Evolutionary conservation across 2,329 filamentous ascomycete species (phyloP), one percentile per base, ranked within the genome.

Genomic region (Fusarium redolens): DNA sequence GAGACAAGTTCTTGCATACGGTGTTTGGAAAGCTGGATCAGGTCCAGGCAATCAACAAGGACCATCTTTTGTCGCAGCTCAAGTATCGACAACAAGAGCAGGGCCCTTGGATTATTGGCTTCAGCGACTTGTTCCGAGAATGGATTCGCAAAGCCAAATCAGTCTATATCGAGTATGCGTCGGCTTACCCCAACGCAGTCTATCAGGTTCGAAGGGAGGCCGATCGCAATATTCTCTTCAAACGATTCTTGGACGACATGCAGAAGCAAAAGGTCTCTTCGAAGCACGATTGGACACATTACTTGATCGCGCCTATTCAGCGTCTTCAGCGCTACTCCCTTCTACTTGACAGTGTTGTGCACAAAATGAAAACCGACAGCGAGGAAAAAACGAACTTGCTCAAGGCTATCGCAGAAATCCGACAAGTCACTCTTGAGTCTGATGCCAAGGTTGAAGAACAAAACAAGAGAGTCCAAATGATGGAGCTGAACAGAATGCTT

Each of bases 61-160:
- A 98, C 71, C 92, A 96, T 80, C 88, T 99, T 25, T 85, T 99
- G 30, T 93, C 96, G 4, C 96, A 98, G 81, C 89, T 99, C 77
- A 98, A 98, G 79, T 99, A 98, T 80, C 91, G 96, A 31, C 96
- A 99, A 81, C 93, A 96, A 78, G 96, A 98, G 80, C 96, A 99
- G 83, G 96, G 96, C 0, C 96, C 96, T 0, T 99, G 95, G 91
- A 92, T 99, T 65, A 87, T 90, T 17, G 96, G 96, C 6, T 98
- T 98, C 83, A 98, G 95, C 79, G 96, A 98, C 78, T 94, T 99
- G 55, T 98, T 99, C 86, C 88, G 96, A 65, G 96, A 99, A 83
- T 99, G 96, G 96, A 97, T 98, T 70, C 90, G 96, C 71, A 98
- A 98, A 82, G 96, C 96, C 37, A 94, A 92, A 81, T 86, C 88